Evolutionary conservation across 2,329 filamentous ascomycete genomes (phyloP).

Genomic region (Penicillium sp.): DNA sequence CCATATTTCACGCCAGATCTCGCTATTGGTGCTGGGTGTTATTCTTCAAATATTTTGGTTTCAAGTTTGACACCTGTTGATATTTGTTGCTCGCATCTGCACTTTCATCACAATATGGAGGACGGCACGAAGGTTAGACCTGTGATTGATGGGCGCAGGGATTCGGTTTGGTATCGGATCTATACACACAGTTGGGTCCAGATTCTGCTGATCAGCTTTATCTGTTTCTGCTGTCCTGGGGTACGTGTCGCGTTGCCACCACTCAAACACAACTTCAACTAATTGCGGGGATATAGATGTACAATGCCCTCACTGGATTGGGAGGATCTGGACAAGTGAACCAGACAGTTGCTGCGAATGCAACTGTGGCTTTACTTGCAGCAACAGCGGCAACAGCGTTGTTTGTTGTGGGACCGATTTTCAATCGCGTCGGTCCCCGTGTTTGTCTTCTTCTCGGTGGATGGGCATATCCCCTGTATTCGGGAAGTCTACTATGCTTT

Average conservation of each 20-base stretch:
- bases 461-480: constrained; percentile 51
- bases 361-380: constrained; percentile 47
- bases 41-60: background rate
- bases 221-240: constrained; percentile 52
- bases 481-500: constrained; percentile 47
- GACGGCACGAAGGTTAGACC: constrained; percentile 2
- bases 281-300: constrained; percentile 40
- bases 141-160: constrained; percentile 1
- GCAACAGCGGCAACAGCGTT: constrained; percentile 47
- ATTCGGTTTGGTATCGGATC: constrained; percentile 24
- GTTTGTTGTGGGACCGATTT: constrained; percentile 48
- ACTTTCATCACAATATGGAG: constrained; percentile 6
- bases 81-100: background rate
- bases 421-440: constrained; percentile 45
- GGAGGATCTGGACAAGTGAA: constrained; percentile 51
- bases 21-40: background rate
- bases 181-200: constrained; percentile 52
- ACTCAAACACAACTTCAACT: background rate
- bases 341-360: constrained; percentile 48
- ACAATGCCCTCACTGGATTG: constrained; percentile 49
- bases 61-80: background rate
- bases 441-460: constrained; percentile 47
- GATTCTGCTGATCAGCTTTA: constrained; percentile 51
- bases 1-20: background rate
- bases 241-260: constrained; percentile 1